phyloP scores from a whole-genome alignment of 768 basidiomycete species.

The Rhizopogon vulgaris region DNA sequence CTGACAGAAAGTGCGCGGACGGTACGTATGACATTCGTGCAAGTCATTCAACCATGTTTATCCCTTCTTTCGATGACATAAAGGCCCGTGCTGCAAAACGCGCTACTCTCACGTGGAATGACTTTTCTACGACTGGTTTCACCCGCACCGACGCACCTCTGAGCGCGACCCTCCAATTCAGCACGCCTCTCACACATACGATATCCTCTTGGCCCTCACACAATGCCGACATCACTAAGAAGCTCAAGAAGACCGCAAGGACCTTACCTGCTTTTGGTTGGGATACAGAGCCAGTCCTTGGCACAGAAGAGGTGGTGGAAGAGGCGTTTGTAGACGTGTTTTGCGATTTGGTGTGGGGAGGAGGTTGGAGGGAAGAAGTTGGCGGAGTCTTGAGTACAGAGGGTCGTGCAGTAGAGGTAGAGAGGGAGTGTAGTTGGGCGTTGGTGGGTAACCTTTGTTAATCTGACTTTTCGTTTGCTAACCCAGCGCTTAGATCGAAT shows the following conservation, averaged over 20 bases:
- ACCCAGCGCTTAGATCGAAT: constrained; percentile 60
- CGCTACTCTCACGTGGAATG: constrained; percentile 82
- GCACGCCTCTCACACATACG: constrained; percentile 44
- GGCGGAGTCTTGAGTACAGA: constrained; percentile 70
- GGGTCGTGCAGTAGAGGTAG: constrained; percentile 44
- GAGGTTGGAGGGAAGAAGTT: constrained; percentile 84
- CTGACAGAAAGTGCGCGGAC: constrained; percentile 81
- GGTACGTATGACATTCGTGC: constrained; percentile 26
- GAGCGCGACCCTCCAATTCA: constrained; percentile 78
- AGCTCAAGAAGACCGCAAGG: constrained; percentile 74
- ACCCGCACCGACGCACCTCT: constrained; percentile 71
- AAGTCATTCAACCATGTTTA: constrained; percentile 6
- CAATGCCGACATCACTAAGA: constrained; percentile 64
- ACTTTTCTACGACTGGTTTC: constrained; percentile 84
- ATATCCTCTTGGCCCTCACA: constrained; percentile 73
- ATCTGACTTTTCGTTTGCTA: background rate
- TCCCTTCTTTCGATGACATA: background rate
- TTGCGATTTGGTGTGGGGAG: constrained; percentile 74
- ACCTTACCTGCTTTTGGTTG: constrained; percentile 81
- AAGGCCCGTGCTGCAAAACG: constrained; percentile 70
- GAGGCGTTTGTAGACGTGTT: constrained; percentile 87
- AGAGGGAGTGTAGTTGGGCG: constrained; percentile 90
- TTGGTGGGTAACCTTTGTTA: constrained; percentile 47
- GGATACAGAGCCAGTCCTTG: constrained; percentile 83
- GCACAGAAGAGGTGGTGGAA: constrained; percentile 77